phyloP scores from a whole-genome alignment of 352 stramenopile genomes.

The Phytophthora tentaculata region DNA sequence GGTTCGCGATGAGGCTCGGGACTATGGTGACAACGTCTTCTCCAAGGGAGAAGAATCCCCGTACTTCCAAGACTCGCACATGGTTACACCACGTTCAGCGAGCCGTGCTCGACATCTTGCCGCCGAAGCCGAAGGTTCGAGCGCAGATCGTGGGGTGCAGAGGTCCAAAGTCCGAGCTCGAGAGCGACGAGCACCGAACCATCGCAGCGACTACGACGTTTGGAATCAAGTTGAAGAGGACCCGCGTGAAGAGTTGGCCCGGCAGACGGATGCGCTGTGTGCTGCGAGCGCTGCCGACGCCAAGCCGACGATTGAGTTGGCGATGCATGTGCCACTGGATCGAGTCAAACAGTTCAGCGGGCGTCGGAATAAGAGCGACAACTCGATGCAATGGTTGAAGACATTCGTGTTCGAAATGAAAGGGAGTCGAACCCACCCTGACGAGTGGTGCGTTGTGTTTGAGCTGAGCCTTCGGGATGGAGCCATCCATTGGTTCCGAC shows the following conservation, averaged over 20 bases:
- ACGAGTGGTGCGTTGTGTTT: background rate
- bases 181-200: too few species aligned
- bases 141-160: too few species aligned
- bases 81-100: too few species aligned
- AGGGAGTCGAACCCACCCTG: background rate
- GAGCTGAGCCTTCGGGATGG: background rate
- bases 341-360: background rate
- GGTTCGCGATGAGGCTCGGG: too few species aligned
- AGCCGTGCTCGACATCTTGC: too few species aligned
- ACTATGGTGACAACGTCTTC: too few species aligned
- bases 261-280: background rate
- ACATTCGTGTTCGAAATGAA: background rate
- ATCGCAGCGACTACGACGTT: background rate
- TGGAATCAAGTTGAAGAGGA: background rate
- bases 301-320: background rate
- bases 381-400: background rate
- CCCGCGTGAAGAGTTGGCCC: background rate
- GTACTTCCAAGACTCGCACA: too few species aligned
- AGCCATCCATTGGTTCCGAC: background rate
- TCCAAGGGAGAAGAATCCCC: too few species aligned
- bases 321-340: background rate
- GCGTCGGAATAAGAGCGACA: background rate
- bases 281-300: too few species aligned
- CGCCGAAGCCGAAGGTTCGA: too few species aligned
- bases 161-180: too few species aligned